Percentiles rank a stretch among this genome's conserved stretches.
These are phyloP conservation scores for Ascochyta pisi DNA, from an alignment of 2,329 filamentous ascomycete species.

Conservation along the genomic window DNA sequence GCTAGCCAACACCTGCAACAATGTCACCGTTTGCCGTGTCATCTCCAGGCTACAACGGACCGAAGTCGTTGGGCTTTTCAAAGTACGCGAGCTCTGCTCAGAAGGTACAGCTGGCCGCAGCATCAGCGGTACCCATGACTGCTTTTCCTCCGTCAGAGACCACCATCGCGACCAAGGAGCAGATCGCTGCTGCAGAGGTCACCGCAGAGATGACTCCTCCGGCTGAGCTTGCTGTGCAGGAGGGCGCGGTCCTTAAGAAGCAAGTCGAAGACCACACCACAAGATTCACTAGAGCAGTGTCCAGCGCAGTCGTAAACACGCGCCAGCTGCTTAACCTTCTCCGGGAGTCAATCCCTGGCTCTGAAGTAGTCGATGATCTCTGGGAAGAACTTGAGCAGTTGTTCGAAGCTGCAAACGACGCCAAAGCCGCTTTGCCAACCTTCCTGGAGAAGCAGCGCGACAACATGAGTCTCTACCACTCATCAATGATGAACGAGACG, in stretches of 20 bases:
- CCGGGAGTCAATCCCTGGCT: constrained; percentile 24
- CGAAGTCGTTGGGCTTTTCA: constrained; percentile 22
- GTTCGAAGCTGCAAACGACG: constrained; percentile 24
- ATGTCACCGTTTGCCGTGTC: neutral
- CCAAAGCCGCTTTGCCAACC: constrained; percentile 28
- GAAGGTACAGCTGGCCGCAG: constrained; percentile 11
- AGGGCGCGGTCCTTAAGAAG: constrained; percentile 26
- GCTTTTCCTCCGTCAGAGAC: constrained; percentile 5
- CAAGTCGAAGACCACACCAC: constrained; percentile 30
- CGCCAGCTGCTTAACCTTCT: constrained; percentile 34
- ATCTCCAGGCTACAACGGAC: constrained; percentile 12
- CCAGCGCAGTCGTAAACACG: constrained; percentile 25
- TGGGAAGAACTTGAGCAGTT: constrained; percentile 40
- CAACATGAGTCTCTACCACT: constrained; percentile 35
- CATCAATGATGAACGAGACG: constrained; percentile 32
- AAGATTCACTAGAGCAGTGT: constrained; percentile 27
- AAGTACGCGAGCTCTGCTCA: constrained; percentile 27
- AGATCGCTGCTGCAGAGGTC: constrained; percentile 24
- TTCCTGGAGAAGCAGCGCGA: constrained; percentile 41
- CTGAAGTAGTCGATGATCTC: constrained; percentile 26
- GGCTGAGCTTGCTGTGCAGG: constrained; percentile 34
- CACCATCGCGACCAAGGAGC: constrained; percentile 35
- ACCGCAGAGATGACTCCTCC: neutral
- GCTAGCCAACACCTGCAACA: neutral
- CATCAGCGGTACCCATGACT: constrained; percentile 11